Base-by-base conservation (phyloP, 73 alveolate species). In the Tetrahymena elliotti region DNA sequence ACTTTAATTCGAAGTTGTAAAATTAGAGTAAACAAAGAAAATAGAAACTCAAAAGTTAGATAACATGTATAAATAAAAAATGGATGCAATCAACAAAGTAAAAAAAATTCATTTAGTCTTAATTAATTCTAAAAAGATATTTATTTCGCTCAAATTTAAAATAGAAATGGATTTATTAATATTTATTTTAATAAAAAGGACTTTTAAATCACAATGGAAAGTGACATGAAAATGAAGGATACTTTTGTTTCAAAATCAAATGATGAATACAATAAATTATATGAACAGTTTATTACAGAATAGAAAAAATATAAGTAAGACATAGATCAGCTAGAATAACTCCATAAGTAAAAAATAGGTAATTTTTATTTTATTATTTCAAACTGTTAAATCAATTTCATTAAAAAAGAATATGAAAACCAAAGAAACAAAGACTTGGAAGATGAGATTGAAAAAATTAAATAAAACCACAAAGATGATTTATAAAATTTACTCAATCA, bases 201-300 rank as follows among this genome's bases (percentile, higher is more conserved):
- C 38, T 94, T 94, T 53, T 33, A 94, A 94, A 47, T 84, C 40
- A 88, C 95, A 10, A 94, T 88, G 95, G 93, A 93, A n/a, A 94
- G 93, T 47, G 96, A 94, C 47, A 94, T 41, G 53, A 84, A 94
- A 38, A 20, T 94, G 92, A 94, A 88, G 20, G 96, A 94, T 84
- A 94, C 82, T 16, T 94, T 94, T 94, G 96, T 94, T 27, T 94
- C 93, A 36, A 94, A 92, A 94, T 94, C 96, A 34, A 94, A 94
- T 35, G 93, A 88, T 24, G 96, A 94, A 68, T 94, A 94, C 38
- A 35, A 41, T 15, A n/a, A 94, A 37, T 92, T 94, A 88, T 38
- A 27, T 41, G 47, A 53, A 18, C 36, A 94, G 82, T 94, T 38
- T 40, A 34, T 22, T 10, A 94, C 93, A 9, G 96, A 94, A 53